These are phyloP conservation scores for Podaxis sp. DNA, from an alignment of 768 basidiomycete genomes.

Conservation along the genomic window DNA sequence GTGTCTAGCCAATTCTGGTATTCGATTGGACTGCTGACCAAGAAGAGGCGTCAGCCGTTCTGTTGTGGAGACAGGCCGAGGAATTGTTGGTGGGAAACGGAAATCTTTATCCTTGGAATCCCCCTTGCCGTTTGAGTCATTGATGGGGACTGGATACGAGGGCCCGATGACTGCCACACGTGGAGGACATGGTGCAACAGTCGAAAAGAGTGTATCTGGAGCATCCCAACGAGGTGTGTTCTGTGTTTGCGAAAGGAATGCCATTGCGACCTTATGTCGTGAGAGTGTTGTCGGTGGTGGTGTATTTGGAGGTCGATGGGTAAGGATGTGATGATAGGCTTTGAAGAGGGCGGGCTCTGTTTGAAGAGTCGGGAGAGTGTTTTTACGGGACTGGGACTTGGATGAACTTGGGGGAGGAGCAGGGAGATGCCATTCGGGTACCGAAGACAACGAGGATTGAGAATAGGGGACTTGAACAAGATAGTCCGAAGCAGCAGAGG, in stretches of 20 bases:
- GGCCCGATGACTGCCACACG: slow-evolving; percentile 62
- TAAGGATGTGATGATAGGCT: slow-evolving; percentile 77
- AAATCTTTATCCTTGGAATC: slow-evolving; percentile 44
- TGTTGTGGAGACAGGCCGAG: slow-evolving; percentile 37
- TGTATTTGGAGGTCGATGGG: slow-evolving; percentile 53
- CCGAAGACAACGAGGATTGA: slow-evolving; percentile 62
- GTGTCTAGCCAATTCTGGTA: slow-evolving; percentile 63
- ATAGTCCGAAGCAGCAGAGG: slow-evolving; percentile 61
- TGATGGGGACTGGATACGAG: slow-evolving; percentile 54
- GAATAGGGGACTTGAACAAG: slow-evolving; percentile 69
- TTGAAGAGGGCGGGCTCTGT: slow-evolving; percentile 60
- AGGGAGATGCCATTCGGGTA: slow-evolving; percentile 70
- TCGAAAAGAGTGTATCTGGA: slow-evolving; percentile 60
- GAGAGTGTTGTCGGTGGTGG: slow-evolving; percentile 50
- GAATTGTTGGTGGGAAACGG: slow-evolving; percentile 46
- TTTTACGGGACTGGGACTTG: slow-evolving; percentile 19
- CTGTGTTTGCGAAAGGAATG: slow-evolving; percentile 57
- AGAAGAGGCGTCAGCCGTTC: slow-evolving; percentile 61
- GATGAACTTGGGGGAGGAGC: slow-evolving; percentile 25
- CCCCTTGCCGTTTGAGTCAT: slow-evolving; percentile 18
- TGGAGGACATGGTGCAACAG: slow-evolving; percentile 54
- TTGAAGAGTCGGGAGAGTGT: slow-evolving; percentile 40
- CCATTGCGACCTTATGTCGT: slow-evolving; percentile 74
- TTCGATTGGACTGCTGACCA: slow-evolving; percentile 57
- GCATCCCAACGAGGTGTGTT: slow-evolving; percentile 61